A percentile compares a stretch with the other conserved stretches of the same genome.
These are phyloP conservation scores for Ceratobasidium papillatum DNA, from an alignment of 1,284 basidiomycete genomes.

Conservation along the genomic window DNA sequence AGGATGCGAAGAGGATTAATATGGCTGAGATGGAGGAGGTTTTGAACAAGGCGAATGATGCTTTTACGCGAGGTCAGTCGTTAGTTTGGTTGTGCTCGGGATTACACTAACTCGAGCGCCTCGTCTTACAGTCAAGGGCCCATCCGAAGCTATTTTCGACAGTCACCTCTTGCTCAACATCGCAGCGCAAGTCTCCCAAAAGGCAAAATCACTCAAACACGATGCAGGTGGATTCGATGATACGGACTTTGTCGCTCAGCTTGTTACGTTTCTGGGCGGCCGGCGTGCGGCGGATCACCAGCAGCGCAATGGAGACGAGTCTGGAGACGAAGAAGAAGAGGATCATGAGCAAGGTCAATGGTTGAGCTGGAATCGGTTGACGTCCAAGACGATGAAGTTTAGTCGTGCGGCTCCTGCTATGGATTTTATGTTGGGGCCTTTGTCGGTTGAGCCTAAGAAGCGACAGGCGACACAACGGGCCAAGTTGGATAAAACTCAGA, in stretches of 20 bases:
- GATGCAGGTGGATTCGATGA: conserved; percentile 83
- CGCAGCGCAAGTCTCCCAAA: conserved; percentile 57
- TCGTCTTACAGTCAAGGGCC: conserved; percentile 35
- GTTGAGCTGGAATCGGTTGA: conserved; percentile 78
- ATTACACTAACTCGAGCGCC: not conserved
- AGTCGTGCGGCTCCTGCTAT: conserved; percentile 76
- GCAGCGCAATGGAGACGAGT: conserved; percentile 39
- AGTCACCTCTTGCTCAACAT: conserved; percentile 55
- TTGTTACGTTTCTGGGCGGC: conserved; percentile 77
- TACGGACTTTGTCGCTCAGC: conserved; percentile 79
- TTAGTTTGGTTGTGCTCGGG: not conserved
- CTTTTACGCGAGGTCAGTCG: conserved; percentile 40
- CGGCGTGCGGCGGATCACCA: conserved; percentile 49
- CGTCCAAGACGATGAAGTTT: conserved; percentile 74
- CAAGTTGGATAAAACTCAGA: conserved; percentile 76
- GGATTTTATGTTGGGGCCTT: conserved; percentile 85
- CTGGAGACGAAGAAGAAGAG: conserved; percentile 52
- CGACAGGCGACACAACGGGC: conserved; percentile 66
- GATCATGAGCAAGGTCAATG: conserved; percentile 58
- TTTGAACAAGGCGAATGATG: conserved; percentile 39
- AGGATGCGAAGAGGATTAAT: conserved; percentile 43
- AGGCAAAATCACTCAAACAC: conserved; percentile 86
- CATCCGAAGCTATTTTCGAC: conserved; percentile 56
- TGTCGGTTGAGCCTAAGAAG: conserved; percentile 80
- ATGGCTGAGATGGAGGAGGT: conserved; percentile 39